phyloP scores from a whole-genome alignment of 2,329 filamentous ascomycete species.

The Phyllosticta citriasiana region DNA sequence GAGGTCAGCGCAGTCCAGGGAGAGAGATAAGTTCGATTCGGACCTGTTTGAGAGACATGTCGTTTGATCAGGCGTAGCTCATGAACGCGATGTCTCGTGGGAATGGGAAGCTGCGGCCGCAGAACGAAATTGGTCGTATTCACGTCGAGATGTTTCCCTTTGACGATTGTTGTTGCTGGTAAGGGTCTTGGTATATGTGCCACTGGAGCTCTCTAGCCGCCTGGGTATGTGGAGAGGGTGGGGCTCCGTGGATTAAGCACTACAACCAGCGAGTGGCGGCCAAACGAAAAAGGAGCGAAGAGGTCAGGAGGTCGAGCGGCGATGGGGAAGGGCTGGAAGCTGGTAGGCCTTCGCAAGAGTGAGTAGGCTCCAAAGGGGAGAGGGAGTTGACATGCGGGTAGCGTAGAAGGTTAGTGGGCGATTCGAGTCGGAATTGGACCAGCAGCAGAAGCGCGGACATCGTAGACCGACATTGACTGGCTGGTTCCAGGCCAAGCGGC shows the following conservation, averaged over 20 bases:
- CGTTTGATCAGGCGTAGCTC: slow-evolving; percentile 13
- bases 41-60: slow-evolving; percentile 43
- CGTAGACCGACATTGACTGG: slow-evolving; percentile 5
- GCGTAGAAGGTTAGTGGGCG: background rate
- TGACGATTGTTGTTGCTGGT: background rate
- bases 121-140: background rate
- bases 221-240: background rate
- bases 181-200: background rate
- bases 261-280: background rate
- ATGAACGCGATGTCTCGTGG: background rate
- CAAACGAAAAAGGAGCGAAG: background rate
- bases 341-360: background rate
- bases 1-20: slow-evolving; percentile 19
- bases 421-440: background rate
- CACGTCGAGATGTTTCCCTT: background rate
- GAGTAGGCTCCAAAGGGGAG: background rate
- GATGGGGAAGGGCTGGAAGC: background rate
- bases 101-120: background rate
- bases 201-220: background rate
- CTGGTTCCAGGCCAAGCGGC: background rate
- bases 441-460: background rate
- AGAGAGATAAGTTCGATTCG: slow-evolving; percentile 9
- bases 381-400: background rate
- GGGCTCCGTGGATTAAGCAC: background rate
- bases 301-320: background rate